Conservation (phyloP, 257 asterid genomes). For the Anisodus acutangulus region DNA sequence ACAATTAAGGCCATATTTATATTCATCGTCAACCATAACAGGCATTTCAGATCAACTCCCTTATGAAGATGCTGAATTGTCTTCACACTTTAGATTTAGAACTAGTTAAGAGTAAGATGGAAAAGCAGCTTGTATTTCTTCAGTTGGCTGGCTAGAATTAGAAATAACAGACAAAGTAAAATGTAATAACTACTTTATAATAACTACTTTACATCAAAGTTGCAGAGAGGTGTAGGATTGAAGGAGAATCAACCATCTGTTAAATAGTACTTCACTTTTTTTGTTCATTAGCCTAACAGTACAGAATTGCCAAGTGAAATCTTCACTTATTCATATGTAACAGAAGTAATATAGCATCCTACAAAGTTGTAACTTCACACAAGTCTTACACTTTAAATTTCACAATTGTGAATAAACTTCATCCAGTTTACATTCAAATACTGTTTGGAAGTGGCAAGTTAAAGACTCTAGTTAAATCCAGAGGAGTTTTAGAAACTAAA, state of each 20-base stretch:
- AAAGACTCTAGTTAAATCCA: neutral
- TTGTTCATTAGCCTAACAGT: too few species aligned
- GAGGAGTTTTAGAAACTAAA: neutral
- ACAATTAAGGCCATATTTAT: neutral
- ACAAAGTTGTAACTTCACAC: too few species aligned
- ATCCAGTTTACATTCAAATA: neutral
- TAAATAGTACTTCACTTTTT: neutral
- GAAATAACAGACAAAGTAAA: neutral
- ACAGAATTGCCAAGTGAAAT: too few species aligned
- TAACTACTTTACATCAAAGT: neutral
- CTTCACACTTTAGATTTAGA: neutral
- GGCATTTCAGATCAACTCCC: neutral
- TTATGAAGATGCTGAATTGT: neutral
- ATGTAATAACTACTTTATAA: neutral
- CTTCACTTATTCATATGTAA: too few species aligned
- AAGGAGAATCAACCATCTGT: neutral
- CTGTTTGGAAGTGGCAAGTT: neutral
- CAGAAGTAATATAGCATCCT: too few species aligned
- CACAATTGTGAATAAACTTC: neutral
- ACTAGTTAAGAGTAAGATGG: constrained; percentile 4
- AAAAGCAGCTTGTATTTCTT: neutral
- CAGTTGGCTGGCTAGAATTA: neutral
- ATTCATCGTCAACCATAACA: neutral
- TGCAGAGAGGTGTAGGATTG: neutral
- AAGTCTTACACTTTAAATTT: neutral